Conservation (phyloP, 768 basidiomycete species). For the Mycena pura region DNA sequence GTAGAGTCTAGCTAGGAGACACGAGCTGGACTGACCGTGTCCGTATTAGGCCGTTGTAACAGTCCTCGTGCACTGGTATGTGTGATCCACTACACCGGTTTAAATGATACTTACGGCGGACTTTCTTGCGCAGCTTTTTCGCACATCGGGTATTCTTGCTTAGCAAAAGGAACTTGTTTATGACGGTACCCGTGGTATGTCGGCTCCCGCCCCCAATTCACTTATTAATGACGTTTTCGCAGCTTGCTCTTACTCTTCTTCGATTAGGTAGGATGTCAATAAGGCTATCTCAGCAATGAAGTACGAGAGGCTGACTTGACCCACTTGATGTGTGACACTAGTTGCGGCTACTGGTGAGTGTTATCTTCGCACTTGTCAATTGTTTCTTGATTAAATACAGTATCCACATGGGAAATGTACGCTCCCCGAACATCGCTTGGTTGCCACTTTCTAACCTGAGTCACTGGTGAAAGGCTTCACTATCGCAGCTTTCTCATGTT, state of each 20-base stretch:
- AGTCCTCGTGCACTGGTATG: constrained; percentile 49
- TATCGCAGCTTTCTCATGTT: constrained; percentile 29
- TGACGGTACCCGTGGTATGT: constrained; percentile 31
- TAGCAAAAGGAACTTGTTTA: constrained; percentile 30
- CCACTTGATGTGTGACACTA: background rate
- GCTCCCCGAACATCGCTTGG: background rate
- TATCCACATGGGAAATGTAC: constrained; percentile 34
- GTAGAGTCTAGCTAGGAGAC: background rate
- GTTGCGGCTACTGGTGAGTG: constrained; percentile 29
- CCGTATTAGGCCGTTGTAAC: constrained; percentile 43
- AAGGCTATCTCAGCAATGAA: background rate
- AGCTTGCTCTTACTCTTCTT: constrained; percentile 27
- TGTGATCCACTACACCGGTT: background rate
- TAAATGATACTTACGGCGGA: background rate
- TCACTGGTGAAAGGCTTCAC: constrained; percentile 26
- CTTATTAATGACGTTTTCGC: background rate
- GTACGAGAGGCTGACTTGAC: too few relatives aligned
- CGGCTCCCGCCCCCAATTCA: background rate
- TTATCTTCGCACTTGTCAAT: background rate
- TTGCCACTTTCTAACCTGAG: background rate
- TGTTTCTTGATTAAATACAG: constrained; percentile 3
- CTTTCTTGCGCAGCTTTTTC: constrained; percentile 36
- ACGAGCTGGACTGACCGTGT: background rate
- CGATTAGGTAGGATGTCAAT: constrained; percentile 28
- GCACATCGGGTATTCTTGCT: constrained; percentile 41